Evolutionary conservation across 805 yeast species (phyloP), one percentile per base, ranked within the genome.

Genomic region (Candida nonsorbophila): DNA sequence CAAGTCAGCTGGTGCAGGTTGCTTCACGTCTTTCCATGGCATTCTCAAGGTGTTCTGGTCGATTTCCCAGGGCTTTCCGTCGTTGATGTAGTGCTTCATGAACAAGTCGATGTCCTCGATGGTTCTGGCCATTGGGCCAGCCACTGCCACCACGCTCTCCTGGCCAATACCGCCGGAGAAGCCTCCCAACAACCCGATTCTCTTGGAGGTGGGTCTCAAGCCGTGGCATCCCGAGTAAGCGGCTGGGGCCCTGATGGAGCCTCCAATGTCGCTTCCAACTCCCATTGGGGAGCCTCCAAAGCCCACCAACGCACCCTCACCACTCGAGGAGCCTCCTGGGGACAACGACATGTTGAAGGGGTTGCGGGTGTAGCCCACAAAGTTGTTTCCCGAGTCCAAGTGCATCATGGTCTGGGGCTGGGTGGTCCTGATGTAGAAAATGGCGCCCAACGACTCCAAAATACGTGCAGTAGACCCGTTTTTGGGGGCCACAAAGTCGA

Each of bases 31-130:
- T 47, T 68, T 66, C 83, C 83, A 77, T 3, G 70, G 68, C 33
- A 74, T 42, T 20, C 74, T 74, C 16, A 71, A 39, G 36, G 66
- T 48, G 47, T 63, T 58, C 19, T 62, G 68, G 42, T 74, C 79
- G 9, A 39, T 42, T 16, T 58, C 55, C 83, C 85, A 78, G 8
- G 86, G 86, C 39, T 73, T 61, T 36, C 84, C 86, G 18, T 61
- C 60, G 45, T 77, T 77, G 41, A 76, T 61, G 49, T 74, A 78
- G 11, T 60, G 37, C 33, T 73, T 66, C 87, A 81, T 80, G 61
- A 77, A 77, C 33, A 74, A 54, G 13, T 80, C 86, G 39, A 81
- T 55, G 53, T 82, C 90, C 4, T 77, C 82, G 26, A 77, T 58
- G 4, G 74, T 56, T 42, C 79, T 68, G 3, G 84, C 67, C 57